These are phyloP conservation scores for Phylloboletellus chloephorus DNA, from an alignment of 1,284 basidiomycete genomes.

Conservation along the genomic window DNA sequence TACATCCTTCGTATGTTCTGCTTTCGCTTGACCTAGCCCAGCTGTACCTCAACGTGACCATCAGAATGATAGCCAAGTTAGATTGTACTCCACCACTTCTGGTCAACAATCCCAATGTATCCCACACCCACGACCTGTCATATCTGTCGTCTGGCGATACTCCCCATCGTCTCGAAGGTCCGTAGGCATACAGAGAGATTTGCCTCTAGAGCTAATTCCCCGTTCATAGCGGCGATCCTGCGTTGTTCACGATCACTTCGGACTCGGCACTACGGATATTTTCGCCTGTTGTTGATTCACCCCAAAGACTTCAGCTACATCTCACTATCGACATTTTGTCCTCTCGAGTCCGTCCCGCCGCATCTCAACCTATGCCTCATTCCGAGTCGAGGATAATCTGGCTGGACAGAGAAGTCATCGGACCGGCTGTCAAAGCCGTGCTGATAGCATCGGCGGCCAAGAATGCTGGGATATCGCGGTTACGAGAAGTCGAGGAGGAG, in stretches of 20 bases:
- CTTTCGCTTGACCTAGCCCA: conserved; percentile 5
- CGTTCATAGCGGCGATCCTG: conserved; percentile 58
- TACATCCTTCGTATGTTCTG: conserved; percentile 46
- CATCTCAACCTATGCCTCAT: conserved; percentile 19
- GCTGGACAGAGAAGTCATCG: conserved; percentile 55
- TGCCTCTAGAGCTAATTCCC: conserved; percentile 11
- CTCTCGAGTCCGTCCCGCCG: conserved; percentile 38
- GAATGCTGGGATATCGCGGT: conserved; percentile 40
- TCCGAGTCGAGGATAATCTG: conserved; percentile 53
- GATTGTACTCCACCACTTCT: conserved; percentile 66
- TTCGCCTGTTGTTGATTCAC: conserved; percentile 81
- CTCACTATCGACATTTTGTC: conserved; percentile 64
- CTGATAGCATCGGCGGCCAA: conserved; percentile 29
- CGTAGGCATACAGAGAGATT: conserved; percentile 17
- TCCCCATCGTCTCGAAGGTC: conserved; percentile 63
- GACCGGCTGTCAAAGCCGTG: conserved; percentile 41
- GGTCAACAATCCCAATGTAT: conserved; percentile 62
- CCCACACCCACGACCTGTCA: conserved; percentile 61
- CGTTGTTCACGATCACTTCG: conserved; percentile 71
- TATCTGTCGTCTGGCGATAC: conserved; percentile 63
- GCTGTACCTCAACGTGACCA: conserved; percentile 11
- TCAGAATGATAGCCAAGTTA: conserved; percentile 54
- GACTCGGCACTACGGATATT: conserved; percentile 80
- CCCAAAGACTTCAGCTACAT: conserved; percentile 80
- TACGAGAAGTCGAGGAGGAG: conserved; percentile 59